Evolutionary conservation across 2,329 filamentous ascomycete genomes (phyloP), one percentile per base, ranked within the genome.

Genomic region (Lecanoromycetidae sp.): DNA sequence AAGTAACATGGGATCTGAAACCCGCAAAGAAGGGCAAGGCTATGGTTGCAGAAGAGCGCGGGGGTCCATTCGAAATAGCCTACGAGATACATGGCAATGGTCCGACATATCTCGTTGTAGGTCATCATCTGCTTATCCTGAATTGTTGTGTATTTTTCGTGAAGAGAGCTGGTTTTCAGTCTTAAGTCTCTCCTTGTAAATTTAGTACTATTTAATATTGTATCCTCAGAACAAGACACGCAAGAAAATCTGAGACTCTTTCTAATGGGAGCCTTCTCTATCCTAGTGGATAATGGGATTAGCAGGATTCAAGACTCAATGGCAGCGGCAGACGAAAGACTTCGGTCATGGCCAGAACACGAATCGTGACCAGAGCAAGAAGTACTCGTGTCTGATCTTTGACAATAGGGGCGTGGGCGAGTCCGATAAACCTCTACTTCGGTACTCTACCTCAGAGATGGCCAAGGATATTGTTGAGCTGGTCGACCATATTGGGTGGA

Each of bases 391-490:
- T 46, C 73, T 94, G 5, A 66, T 91, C 47, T 70, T 87, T 54
- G 87, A 94, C 68, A 94, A 94, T 66, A 78, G 87, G 56, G 87
- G 87, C 53, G 82, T 93, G 60, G 87, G 87, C 48, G 74, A 75
- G 52, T 87, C 82, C 40, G 83, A 84, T 66, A 87, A 84, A 62
- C 87, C 87, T 0, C 60, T 84, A 19, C 70, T 75, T 57, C 77
- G 85, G 34, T 94, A 94, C 69, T 82, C 82, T 25, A 91, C 87
- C 2, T 80, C 75, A 32, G 82, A 85, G 56, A 93, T 94, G 87
- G 87, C 87, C 19, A 75, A 71, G 51, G 87, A 94, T 65, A 64
- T 76, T 20, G 60, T 88, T 54, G 84, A 91, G 57, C 67, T 91
- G 15, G 57, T 77, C 17, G 74, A 80, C 54, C 75, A 84, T 57